A percentile compares a stretch with the other conserved stretches of the same genome.
Evolutionary conservation across 768 basidiomycete genomes (phyloP).

Genomic region (Lentinula lateritia): DNA sequence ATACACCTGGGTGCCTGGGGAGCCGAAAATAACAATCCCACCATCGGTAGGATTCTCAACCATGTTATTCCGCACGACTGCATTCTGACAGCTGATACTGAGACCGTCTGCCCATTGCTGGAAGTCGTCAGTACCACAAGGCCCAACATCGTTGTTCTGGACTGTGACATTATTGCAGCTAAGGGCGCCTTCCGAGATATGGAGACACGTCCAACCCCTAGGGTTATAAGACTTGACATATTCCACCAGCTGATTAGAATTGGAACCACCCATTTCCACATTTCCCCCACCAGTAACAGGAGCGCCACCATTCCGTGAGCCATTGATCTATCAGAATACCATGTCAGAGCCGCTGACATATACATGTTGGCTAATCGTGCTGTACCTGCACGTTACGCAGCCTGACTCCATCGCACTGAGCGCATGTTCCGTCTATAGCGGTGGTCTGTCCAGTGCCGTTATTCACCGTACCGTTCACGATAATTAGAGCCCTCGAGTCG

Average conservation of each 20-base stretch:
- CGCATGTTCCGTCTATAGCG: slow-evolving; percentile 65
- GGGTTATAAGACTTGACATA: slow-evolving; percentile 74
- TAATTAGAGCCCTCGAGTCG: slow-evolving; percentile 59
- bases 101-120: slow-evolving; percentile 83
- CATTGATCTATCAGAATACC: slow-evolving; percentile 52
- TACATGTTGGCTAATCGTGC: slow-evolving; percentile 1
- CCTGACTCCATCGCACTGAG: slow-evolving; percentile 50
- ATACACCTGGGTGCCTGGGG: slow-evolving; percentile 65
- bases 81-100: slow-evolving; percentile 62
- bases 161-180: slow-evolving; percentile 59
- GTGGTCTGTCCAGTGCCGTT: slow-evolving; percentile 67
- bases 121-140: slow-evolving; percentile 59
- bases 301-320: slow-evolving; percentile 51
- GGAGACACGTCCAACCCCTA: slow-evolving; percentile 79
- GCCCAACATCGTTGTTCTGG: slow-evolving; percentile 82
- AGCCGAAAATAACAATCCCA: slow-evolving; percentile 73
- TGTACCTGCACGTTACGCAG: slow-evolving; percentile 69
- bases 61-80: slow-evolving; percentile 61
- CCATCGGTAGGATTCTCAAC: slow-evolving; percentile 74
- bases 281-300: slow-evolving; percentile 64
- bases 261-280: slow-evolving; percentile 81
- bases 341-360: background rate
- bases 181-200: slow-evolving; percentile 64
- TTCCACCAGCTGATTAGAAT: slow-evolving; percentile 68
- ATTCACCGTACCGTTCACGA: slow-evolving; percentile 58